phyloP scores from a whole-genome alignment of 345 rosid genomes.

The Hibiscus mutabilis region DNA sequence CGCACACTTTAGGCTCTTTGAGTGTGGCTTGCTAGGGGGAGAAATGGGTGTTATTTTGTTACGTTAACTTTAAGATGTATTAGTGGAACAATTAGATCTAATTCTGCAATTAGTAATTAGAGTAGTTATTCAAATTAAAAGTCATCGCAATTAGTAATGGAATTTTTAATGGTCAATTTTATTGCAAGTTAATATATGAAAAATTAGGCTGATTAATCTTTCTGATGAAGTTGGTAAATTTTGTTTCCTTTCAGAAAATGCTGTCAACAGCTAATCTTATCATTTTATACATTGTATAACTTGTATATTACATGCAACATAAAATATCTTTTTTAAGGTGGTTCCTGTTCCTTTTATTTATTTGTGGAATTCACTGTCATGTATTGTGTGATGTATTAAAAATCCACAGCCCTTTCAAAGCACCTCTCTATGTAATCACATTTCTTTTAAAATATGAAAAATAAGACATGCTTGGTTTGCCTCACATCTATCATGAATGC shows the following conservation, averaged over 20 bases:
- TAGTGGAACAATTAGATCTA: not conserved
- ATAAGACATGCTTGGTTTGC: not conserved
- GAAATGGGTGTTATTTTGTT: not conserved
- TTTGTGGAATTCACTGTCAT: not conserved
- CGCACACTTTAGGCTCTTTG: not conserved
- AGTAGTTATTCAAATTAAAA: not conserved
- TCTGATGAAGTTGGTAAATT: not conserved
- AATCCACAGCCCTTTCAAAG: not conserved
- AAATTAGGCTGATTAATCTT: not conserved
- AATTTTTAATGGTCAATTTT: not conserved
- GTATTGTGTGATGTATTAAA: not conserved
- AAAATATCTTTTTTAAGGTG: not conserved
- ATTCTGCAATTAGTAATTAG: not conserved
- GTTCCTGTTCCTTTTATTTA: not conserved
- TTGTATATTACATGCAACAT: not conserved
- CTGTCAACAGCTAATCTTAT: not conserved
- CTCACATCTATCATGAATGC: not conserved
- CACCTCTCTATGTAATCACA: not conserved
- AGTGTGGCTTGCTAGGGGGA: not conserved
- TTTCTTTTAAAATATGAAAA: not conserved
- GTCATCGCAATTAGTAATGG: not conserved
- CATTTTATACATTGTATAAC: not conserved
- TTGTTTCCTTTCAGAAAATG: not conserved
- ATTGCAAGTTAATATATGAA: not conserved
- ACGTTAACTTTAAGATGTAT: not conserved